phyloP scores from a whole-genome alignment of 179 eudicot genomes.

The Monotropa hypopitys region DNA sequence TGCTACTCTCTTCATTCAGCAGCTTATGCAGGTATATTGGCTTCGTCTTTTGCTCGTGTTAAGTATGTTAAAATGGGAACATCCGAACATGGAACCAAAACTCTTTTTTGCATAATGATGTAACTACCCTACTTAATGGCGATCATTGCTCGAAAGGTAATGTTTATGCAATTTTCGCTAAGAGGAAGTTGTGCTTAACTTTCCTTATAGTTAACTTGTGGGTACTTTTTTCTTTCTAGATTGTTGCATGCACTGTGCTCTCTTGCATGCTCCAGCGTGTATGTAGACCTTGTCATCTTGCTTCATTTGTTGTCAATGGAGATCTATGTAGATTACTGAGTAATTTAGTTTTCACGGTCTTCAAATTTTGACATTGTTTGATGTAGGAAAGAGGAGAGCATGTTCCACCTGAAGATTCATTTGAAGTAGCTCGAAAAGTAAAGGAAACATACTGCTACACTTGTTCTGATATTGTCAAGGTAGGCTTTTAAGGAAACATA shows the following conservation, averaged over 20 bases:
- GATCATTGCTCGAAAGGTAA: not conserved
- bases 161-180: not conserved
- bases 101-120: not conserved
- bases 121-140: not conserved
- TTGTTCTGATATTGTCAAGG: constrained; percentile 92
- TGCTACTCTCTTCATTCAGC: constrained; percentile 75
- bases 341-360: not conserved
- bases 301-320: not conserved
- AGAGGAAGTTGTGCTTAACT: not conserved
- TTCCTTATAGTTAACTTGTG: not conserved
- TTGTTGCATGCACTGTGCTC: not conserved
- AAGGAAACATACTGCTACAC: constrained; percentile 96
- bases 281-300: not conserved
- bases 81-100: not conserved
- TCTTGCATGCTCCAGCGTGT: not conserved
- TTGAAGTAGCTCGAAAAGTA: constrained; percentile 93
- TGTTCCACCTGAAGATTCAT: constrained; percentile 87
- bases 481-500: constrained; percentile 43
- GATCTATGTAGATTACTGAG: not conserved
- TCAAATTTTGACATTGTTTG: constrained; percentile 12
- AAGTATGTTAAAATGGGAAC: not conserved
- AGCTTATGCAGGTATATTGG: constrained; percentile 66
- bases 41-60: not conserved
- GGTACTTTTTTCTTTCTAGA: not conserved
- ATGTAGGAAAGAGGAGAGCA: constrained; percentile 97